A percentile compares a stretch with the other conserved stretches of the same genome.
Conservation (phyloP, 2,329 filamentous ascomycete genomes). For the Incumbomyces lentus region DNA sequence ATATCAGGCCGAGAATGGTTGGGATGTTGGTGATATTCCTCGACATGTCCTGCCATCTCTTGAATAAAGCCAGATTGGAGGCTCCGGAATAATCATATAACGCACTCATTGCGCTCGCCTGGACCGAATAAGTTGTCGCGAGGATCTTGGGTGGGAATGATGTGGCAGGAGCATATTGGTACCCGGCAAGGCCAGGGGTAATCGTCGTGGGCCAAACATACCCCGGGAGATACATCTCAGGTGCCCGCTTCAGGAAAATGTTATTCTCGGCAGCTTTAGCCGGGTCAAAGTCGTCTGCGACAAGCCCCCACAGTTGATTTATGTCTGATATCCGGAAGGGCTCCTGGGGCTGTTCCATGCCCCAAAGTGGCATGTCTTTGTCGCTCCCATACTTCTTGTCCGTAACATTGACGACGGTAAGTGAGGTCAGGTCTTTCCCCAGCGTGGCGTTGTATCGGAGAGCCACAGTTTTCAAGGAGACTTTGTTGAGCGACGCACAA, state of each 20-base stretch:
- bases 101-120: constrained; percentile 25
- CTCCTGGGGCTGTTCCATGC: constrained; percentile 27
- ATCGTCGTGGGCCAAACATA: background rate
- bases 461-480: constrained; percentile 36
- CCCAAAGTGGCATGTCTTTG: constrained; percentile 27
- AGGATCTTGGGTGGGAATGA: constrained; percentile 22
- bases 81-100: constrained; percentile 28
- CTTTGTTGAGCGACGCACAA: constrained; percentile 34
- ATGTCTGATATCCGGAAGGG: constrained; percentile 18
- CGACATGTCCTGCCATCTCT: constrained; percentile 32
- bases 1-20: constrained; percentile 35
- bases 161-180: constrained; percentile 31
- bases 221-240: constrained; percentile 18
- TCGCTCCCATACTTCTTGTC: constrained; percentile 30
- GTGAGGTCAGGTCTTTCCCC: constrained; percentile 6
- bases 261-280: constrained; percentile 23
- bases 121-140: constrained; percentile 1
- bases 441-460: constrained; percentile 33
- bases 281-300: constrained; percentile 17
- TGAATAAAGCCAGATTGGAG: constrained; percentile 31
- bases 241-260: constrained; percentile 24
- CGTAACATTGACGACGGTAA: constrained; percentile 27
- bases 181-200: constrained; percentile 10
- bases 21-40: constrained; percentile 21
- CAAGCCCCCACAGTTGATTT: constrained; percentile 32